Percentiles rank a stretch among this genome's conserved stretches.
phyloP scores from a whole-genome alignment of 2,329 filamentous ascomycete genomes.

The Blastomyces emzantsi region DNA sequence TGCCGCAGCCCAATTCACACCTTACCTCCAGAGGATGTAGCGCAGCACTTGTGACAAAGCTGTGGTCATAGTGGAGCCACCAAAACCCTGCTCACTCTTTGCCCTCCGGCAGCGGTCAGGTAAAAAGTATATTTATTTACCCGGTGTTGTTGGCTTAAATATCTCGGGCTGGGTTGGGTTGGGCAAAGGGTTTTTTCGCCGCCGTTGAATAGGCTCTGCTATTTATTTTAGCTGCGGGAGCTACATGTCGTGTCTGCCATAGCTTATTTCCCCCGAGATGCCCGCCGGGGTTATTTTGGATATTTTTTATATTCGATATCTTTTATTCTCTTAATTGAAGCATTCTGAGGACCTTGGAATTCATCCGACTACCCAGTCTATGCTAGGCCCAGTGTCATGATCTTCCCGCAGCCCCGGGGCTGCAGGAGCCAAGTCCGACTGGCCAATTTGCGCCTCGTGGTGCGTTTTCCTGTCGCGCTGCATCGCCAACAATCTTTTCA shows the following conservation, averaged over 20 bases:
- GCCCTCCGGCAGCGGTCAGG: too few relatives aligned
- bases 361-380: background rate
- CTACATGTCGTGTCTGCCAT: too few relatives aligned
- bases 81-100: too few relatives aligned
- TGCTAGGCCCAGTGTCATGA: background rate
- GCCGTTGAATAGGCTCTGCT: too few relatives aligned
- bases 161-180: too few relatives aligned
- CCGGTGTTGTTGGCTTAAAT: background rate
- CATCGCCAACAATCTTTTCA: background rate
- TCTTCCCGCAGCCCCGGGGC: slow-evolving; percentile 8
- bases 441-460: background rate
- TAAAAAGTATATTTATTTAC: too few relatives aligned
- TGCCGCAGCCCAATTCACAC: background rate
- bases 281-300: background rate
- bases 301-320: background rate
- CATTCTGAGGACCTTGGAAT: too few relatives aligned
- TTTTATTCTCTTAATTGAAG: background rate
- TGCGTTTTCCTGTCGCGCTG: background rate
- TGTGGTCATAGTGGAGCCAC: too few relatives aligned
- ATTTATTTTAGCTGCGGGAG: too few relatives aligned
- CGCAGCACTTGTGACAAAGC: too few relatives aligned
- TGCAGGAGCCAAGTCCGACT: slow-evolving; percentile 6
- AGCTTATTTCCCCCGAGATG: background rate
- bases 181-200: too few relatives aligned
- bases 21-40: too few relatives aligned